Evolutionary conservation across 441 rosid genomes (phyloP).

Genomic region (Euphorbia schlechtendalii): DNA sequence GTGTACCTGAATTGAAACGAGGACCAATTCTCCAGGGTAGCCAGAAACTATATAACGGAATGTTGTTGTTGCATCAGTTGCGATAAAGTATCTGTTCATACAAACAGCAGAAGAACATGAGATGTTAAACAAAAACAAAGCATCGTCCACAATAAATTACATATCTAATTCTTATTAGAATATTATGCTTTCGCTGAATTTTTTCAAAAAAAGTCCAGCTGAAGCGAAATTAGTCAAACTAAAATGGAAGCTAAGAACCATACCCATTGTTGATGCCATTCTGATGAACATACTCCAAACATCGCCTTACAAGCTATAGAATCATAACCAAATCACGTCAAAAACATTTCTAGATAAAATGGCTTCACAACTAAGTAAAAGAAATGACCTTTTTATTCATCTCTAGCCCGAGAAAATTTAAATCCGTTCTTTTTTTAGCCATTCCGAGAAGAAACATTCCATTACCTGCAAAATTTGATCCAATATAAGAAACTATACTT

Average conservation of each 20-base stretch:
- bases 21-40: slow-evolving; percentile 55
- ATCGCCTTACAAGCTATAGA: slow-evolving; percentile 45
- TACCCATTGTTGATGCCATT: slow-evolving; percentile 51
- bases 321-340: slow-evolving; percentile 16
- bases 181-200: too few species aligned
- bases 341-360: slow-evolving; percentile 13
- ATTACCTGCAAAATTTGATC: slow-evolving; percentile 38
- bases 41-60: slow-evolving; percentile 51
- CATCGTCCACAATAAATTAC: neutral
- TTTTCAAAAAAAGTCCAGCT: neutral
- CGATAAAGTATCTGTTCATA: slow-evolving; percentile 44
- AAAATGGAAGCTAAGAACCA: slow-evolving; percentile 18
- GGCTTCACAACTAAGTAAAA: neutral
- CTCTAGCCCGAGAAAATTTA: slow-evolving; percentile 72
- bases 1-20: slow-evolving; percentile 59
- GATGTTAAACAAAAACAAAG: slow-evolving; percentile 9
- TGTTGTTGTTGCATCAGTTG: slow-evolving; percentile 58
- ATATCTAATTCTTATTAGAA: neutral
- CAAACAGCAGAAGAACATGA: slow-evolving; percentile 5
- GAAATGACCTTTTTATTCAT: slow-evolving; percentile 50
- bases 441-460: slow-evolving; percentile 59
- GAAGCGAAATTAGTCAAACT: neutral
- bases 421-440: slow-evolving; percentile 48
- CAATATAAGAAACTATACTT: slow-evolving; percentile 11
- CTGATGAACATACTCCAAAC: slow-evolving; percentile 38